Evolutionary conservation across 805 yeast species (phyloP).

Genomic region (Saccharomycopsis vini): DNA sequence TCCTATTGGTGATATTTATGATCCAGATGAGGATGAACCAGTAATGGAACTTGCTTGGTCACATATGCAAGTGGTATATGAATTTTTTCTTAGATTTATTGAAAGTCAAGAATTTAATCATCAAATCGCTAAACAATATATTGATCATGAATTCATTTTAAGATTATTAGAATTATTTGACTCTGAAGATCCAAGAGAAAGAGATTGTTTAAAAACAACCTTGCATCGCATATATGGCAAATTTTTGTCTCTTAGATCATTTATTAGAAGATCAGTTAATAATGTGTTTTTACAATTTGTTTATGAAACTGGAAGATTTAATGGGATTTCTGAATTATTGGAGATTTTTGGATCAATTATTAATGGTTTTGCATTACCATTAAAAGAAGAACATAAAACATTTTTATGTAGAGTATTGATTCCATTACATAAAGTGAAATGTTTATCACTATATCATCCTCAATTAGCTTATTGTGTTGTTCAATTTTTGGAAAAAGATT

Average conservation of each 20-base stretch:
- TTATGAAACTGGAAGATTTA: conserved; percentile 92
- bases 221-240: conserved; percentile 94
- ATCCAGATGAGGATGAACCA: conserved; percentile 98
- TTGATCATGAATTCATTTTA: conserved; percentile 83
- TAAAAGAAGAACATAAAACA: conserved; percentile 93
- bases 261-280: conserved; percentile 82
- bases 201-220: conserved; percentile 92
- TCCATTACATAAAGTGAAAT: conserved; percentile 87
- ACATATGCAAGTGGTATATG: conserved; percentile 95
- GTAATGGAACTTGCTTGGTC: conserved; percentile 97
- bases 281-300: conserved; percentile 88
- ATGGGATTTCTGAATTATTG: conserved; percentile 89
- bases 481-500: conserved; percentile 93
- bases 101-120: conserved; percentile 94
- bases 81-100: conserved; percentile 83
- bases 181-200: conserved; percentile 92
- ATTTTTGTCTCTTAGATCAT: conserved; percentile 79
- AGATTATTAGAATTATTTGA: conserved; percentile 83
- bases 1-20: conserved; percentile 91
- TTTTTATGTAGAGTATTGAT: conserved; percentile 78
- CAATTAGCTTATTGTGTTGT: conserved; percentile 95
- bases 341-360: conserved; percentile 95
- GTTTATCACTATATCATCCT: conserved; percentile 86
- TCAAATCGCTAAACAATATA: conserved; percentile 83
- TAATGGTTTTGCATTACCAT: conserved; percentile 94